phyloP scores from a whole-genome alignment of 352 stramenopile genomes.

The Pilasporangium apinafurcum region DNA sequence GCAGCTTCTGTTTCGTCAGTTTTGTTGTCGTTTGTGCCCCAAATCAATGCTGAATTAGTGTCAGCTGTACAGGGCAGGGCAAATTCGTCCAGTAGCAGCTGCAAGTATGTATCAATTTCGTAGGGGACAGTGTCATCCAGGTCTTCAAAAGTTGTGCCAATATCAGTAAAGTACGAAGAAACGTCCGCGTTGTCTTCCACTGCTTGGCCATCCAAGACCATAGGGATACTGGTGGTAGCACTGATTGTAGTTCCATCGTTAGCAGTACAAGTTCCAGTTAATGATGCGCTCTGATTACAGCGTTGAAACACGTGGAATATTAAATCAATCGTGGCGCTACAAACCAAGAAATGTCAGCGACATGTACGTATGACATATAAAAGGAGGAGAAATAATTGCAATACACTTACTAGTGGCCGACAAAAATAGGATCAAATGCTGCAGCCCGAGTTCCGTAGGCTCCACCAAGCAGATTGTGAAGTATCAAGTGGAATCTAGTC shows the following conservation, averaged over 20 bases:
- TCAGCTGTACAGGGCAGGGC: conserved; percentile 30
- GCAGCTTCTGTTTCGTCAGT: conserved; percentile 41
- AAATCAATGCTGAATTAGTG: conserved; percentile 21
- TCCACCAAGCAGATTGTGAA: conserved; percentile 30
- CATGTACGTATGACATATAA: background rate
- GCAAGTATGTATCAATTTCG: conserved; percentile 48
- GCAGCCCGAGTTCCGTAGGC: conserved; percentile 26
- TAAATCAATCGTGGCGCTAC: conserved; percentile 41
- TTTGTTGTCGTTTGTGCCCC: conserved; percentile 26
- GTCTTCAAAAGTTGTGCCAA: conserved; percentile 23
- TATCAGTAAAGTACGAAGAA: conserved; percentile 11
- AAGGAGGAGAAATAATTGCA: conserved; percentile 1
- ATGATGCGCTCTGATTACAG: conserved; percentile 31
- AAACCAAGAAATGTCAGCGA: background rate
- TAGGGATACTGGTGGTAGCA: conserved; percentile 15
- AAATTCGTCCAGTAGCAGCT: conserved; percentile 52
- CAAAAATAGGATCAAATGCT: conserved; percentile 30
- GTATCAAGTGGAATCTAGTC: conserved; percentile 30
- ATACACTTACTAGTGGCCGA: conserved; percentile 29
- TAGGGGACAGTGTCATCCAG: conserved; percentile 38
- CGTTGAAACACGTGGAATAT: conserved; percentile 60
- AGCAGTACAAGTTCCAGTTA: conserved; percentile 20
- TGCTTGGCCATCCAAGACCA: conserved; percentile 16
- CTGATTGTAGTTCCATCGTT: conserved; percentile 9
- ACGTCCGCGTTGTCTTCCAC: conserved; percentile 14